These are phyloP conservation scores for Citrullus colocynthis DNA, from an alignment of 306 rosid genomes.

Conservation along the genomic window DNA sequence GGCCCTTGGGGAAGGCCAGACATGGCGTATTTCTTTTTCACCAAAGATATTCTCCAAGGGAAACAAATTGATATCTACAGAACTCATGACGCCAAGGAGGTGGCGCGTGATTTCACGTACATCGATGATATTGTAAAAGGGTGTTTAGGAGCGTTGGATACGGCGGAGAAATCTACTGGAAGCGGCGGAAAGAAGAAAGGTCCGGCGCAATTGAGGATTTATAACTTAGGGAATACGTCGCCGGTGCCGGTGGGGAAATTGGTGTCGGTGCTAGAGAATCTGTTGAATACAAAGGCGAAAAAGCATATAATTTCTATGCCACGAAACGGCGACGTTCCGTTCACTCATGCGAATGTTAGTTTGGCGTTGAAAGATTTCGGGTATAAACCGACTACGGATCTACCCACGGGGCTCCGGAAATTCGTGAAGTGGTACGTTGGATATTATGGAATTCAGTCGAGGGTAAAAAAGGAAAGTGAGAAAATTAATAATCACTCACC, in stretches of 20 bases:
- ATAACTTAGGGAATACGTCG: constrained; percentile 75
- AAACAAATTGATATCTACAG: constrained; percentile 48
- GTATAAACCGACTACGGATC: constrained; percentile 63
- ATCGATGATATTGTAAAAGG: constrained; percentile 77
- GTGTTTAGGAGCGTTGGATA: constrained; percentile 57
- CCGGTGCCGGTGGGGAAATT: constrained; percentile 81
- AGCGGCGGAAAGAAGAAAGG: constrained; percentile 65
- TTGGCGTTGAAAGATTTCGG: constrained; percentile 56
- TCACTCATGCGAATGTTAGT: constrained; percentile 75
- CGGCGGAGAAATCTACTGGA: constrained; percentile 71
- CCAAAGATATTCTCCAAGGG: constrained; percentile 65
- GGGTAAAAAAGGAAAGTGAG: constrained; percentile 42
- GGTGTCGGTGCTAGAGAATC: constrained; percentile 42
- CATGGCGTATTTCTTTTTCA: constrained; percentile 94
- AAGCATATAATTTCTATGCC: constrained; percentile 77
- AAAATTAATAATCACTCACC: constrained; percentile 8
- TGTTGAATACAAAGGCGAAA: constrained; percentile 46
- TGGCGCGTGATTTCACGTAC: constrained; percentile 95
- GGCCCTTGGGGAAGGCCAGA: constrained; percentile 90
- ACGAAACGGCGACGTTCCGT: constrained; percentile 81
- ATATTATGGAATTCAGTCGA: constrained; percentile 59
- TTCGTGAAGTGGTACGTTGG: constrained; percentile 83
- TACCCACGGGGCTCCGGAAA: constrained; percentile 60
- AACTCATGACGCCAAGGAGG: constrained; percentile 62
- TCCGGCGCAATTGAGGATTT: constrained; percentile 56